These are phyloP conservation scores for Populus hybrid DNA, from an alignment of 441 rosid species.

Conservation along the genomic window DNA sequence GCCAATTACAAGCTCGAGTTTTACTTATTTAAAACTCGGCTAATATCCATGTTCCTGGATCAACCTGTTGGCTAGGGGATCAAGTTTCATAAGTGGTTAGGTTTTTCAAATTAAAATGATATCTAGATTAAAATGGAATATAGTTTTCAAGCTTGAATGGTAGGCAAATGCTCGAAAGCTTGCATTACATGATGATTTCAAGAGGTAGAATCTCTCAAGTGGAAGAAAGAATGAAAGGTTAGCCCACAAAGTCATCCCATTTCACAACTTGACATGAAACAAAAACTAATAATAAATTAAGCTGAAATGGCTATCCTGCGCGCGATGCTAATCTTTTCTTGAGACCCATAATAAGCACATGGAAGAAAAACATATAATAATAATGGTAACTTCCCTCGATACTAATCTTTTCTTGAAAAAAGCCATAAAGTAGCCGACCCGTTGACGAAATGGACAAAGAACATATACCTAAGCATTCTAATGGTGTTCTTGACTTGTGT, in stretches of 20 bases:
- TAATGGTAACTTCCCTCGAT: neutral
- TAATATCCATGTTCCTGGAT: no score
- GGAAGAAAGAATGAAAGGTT: neutral
- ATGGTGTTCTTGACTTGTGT: neutral
- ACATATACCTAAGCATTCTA: neutral
- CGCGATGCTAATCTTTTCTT: neutral
- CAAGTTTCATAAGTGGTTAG: no score
- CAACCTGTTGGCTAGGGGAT: no score
- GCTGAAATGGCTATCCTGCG: neutral
- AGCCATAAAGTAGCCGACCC: neutral
- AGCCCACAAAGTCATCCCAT: neutral
- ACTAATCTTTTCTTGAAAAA: neutral
- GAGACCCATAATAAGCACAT: neutral
- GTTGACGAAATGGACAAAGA: neutral
- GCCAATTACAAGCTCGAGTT: no score
- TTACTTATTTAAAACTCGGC: fast-evolving
- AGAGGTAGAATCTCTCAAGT: neutral
- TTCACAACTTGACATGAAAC: neutral
- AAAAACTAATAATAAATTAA: no score
- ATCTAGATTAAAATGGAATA: neutral
- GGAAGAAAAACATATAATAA: neutral
- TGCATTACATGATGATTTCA: neutral
- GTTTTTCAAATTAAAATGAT: neutral
- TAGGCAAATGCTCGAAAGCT: neutral
- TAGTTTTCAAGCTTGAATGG: neutral